Base-by-base conservation (phyloP, 176 grass and related monocot species). In the Ampelocalamus luodianensis region DNA sequence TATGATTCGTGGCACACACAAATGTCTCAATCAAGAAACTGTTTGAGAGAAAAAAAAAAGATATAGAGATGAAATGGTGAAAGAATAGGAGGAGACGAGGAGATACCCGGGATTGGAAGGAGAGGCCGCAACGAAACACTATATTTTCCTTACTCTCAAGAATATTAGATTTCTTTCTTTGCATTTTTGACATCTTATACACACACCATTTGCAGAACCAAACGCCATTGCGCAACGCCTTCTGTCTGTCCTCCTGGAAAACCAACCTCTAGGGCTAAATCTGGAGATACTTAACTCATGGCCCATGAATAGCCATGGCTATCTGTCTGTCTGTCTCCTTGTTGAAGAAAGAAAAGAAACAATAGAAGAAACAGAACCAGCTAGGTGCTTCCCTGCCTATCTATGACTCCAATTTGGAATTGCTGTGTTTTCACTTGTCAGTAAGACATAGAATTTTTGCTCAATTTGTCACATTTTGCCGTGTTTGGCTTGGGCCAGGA, bases 51-150 rank as follows among this genome's bases (percentile, higher is more conserved):
- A 17, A 32, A 8, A 72, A 12, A 72, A 34, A n/a, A 55, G 34
- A 58, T 22, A 15, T 1, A 73, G 4, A 34, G 14, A 46, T 22
- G 1, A 36, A 67, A 17, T 8, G 1, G 65, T 36, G 39, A n/a
- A 51, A 77, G 63, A 61, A 5, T 12, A 65, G 7, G 10, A 55
- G 34, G 40, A 26, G 64, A 45, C 60, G 3, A 55, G 34, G 54
- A 26, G 74, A 59, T 72, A 73, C 84, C 76, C 8, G 26, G 84
- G 75, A 15, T 26, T 29, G 0, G 3, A 27, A 51, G 66, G 22
- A 64, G 54, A 36, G 43, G 66, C 26, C 13, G 49, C 48, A 42
- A 48, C 0, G 9, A 32, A 34, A 66, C 6, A 13, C 23, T 77
- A 58, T 32, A 58, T 38, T 20, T 13, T 16, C 37, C 49, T 24